Evolutionary conservation across 2,329 filamentous ascomycete genomes (phyloP).

Genomic region (Rhynchosporium graminicola): DNA sequence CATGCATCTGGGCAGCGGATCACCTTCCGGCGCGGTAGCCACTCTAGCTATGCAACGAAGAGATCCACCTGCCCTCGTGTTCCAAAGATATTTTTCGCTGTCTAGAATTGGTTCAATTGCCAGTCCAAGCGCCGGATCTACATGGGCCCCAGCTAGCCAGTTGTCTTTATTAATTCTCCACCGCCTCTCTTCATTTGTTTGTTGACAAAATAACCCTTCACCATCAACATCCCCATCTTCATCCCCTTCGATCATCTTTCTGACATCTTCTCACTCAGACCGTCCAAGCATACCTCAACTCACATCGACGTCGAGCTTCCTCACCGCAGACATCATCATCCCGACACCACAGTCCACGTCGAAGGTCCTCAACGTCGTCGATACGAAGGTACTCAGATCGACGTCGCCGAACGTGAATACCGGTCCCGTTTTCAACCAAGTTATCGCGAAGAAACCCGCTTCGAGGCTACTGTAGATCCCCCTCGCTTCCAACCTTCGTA

Average conservation of each 20-base stretch:
- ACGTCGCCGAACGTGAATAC: slow-evolving; percentile 67
- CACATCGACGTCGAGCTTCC: slow-evolving; percentile 44
- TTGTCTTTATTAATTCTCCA: slow-evolving; percentile 19
- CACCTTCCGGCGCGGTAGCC: slow-evolving; percentile 11
- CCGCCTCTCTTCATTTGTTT: slow-evolving; percentile 30
- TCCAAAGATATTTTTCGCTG: slow-evolving; percentile 5
- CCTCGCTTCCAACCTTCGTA: slow-evolving; percentile 45
- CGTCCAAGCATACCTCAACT: slow-evolving; percentile 45
- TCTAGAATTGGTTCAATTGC: slow-evolving; percentile 23
- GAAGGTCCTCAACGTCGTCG: slow-evolving; percentile 34
- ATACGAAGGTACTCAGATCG: slow-evolving; percentile 46
- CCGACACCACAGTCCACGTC: slow-evolving; percentile 31
- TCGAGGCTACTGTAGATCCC: slow-evolving; percentile 65
- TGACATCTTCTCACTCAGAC: slow-evolving; percentile 37
- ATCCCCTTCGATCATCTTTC: slow-evolving; percentile 28
- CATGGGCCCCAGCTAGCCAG: slow-evolving; percentile 10
- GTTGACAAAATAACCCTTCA: slow-evolving; percentile 46
- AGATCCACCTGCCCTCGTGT: slow-evolving; percentile 15
- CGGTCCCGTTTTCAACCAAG: slow-evolving; percentile 59
- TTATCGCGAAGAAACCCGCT: slow-evolving; percentile 42
- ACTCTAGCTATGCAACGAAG: slow-evolving; percentile 17
- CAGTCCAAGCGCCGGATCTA: slow-evolving; percentile 25
- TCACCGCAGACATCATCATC: slow-evolving; percentile 40
- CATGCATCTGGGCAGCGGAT: slow-evolving; percentile 14
- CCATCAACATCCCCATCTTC: slow-evolving; percentile 23